Percentiles rank a stretch among this genome's conserved stretches.
Conservation (phyloP, 176 grass and related monocot genomes). For the Cocos nucifera region DNA sequence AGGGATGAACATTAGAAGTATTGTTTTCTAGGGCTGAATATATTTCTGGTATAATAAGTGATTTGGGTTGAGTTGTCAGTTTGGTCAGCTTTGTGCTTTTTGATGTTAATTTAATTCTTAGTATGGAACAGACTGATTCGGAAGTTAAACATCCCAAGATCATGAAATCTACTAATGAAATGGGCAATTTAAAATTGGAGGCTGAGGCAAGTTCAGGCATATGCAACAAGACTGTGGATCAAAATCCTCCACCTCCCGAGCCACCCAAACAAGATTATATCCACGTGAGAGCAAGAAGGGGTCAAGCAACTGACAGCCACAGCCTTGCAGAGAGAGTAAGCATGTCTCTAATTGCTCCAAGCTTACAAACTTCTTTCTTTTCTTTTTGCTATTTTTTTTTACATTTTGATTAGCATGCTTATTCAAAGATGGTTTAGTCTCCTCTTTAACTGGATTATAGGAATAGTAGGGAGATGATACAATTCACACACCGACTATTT, state of each 20-base stretch:
- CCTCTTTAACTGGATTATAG: too few relatives aligned
- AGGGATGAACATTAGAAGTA: too few relatives aligned
- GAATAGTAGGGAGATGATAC: too few relatives aligned
- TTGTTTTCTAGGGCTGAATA: neutral
- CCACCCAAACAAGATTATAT: constrained; percentile 91
- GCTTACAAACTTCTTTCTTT: neutral
- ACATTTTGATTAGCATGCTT: too few relatives aligned
- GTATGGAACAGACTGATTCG: constrained; percentile 35
- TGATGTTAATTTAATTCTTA: constrained; percentile 11
- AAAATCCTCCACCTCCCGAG: constrained; percentile 41
- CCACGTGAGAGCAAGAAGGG: constrained; percentile 93
- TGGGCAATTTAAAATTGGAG: constrained; percentile 47
- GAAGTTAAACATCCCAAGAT: constrained; percentile 53
- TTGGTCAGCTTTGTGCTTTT: neutral
- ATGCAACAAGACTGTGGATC: constrained; percentile 37
- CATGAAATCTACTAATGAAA: constrained; percentile 45
- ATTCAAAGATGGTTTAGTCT: too few relatives aligned
- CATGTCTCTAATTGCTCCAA: constrained; percentile 2
- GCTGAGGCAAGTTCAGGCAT: constrained; percentile 46
- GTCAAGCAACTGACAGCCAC: constrained; percentile 95
- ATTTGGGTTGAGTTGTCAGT: too few relatives aligned
- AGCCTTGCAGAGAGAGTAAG: constrained; percentile 98
- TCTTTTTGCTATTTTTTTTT: too few relatives aligned
- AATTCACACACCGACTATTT: too few relatives aligned
- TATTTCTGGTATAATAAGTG: neutral